Evolutionary conservation across 176 grass and related monocot genomes (phyloP).

Genomic region (Urochloa ruziziensis): DNA sequence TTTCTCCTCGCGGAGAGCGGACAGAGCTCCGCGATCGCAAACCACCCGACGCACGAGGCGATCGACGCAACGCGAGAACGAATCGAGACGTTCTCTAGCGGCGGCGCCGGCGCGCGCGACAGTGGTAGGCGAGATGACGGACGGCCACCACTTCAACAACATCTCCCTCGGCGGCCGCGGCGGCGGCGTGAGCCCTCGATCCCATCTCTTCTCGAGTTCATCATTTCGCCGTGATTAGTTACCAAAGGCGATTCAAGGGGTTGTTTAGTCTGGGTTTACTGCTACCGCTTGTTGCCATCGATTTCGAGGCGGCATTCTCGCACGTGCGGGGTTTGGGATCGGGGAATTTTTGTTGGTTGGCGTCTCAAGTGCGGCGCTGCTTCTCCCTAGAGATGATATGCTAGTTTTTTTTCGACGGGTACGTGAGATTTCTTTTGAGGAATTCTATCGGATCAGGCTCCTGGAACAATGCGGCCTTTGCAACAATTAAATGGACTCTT

Average conservation of each 20-base stretch:
- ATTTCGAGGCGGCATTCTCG: neutral
- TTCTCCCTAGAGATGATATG: slow-evolving; percentile 6
- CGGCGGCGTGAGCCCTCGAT: slow-evolving; percentile 56
- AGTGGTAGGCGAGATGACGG: slow-evolving; percentile 32
- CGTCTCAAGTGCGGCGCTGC: neutral
- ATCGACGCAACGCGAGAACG: neutral
- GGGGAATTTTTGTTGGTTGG: neutral
- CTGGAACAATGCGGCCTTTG: neutral
- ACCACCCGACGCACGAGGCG: neutral
- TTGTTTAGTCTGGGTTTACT: neutral
- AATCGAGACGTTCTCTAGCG: neutral
- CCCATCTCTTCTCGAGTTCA: neutral
- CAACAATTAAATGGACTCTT: neutral
- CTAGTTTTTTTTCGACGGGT: slow-evolving; percentile 2
- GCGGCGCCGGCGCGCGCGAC: neutral
- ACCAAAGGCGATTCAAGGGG: neutral
- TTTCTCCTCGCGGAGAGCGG: neutral
- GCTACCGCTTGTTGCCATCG: neutral
- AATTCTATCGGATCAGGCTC: neutral
- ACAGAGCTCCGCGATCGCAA: slow-evolving; percentile 11
- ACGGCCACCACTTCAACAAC: slow-evolving; percentile 67
- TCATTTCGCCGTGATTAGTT: neutral
- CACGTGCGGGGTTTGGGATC: neutral
- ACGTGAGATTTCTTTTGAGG: neutral
- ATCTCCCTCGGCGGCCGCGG: slow-evolving; percentile 83